Percentiles rank a stretch among this genome's conserved stretches.
phyloP scores from a whole-genome alignment of 257 asterid genomes.

The Solanum raphanifolium region DNA sequence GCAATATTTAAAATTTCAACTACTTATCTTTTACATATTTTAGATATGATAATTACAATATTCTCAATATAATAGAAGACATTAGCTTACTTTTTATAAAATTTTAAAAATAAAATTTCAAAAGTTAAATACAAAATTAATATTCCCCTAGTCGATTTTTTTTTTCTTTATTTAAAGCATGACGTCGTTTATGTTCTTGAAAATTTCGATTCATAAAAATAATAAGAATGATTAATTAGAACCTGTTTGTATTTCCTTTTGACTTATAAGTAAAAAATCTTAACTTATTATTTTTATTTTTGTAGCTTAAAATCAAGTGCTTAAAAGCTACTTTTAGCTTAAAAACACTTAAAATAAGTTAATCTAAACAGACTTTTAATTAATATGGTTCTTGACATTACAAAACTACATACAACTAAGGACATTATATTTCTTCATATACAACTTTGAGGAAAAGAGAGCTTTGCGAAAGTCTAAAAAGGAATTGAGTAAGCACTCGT shows the following conservation, averaged over 20 bases:
- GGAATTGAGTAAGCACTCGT: fast-evolving
- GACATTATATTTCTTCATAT: too few relatives aligned
- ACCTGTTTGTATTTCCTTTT: too few relatives aligned
- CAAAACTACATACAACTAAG: too few relatives aligned
- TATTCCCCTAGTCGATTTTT: not conserved
- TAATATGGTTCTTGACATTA: not conserved
- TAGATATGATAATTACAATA: not conserved
- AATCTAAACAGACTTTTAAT: not conserved
- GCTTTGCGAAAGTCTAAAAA: fast-evolving
- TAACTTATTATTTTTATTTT: too few relatives aligned
- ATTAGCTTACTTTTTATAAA: not conserved
- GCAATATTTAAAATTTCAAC: not conserved
- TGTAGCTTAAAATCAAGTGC: not conserved
- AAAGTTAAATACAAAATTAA: not conserved
- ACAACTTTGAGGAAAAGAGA: not conserved
- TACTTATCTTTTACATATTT: not conserved
- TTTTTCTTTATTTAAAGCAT: not conserved
- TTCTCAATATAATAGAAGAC: not conserved
- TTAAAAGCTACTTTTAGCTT: not conserved
- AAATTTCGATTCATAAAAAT: too few relatives aligned
- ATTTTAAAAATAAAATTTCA: not conserved
- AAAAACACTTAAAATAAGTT: not conserved
- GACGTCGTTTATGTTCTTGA: not conserved
- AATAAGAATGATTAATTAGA: not conserved
- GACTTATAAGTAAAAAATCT: too few relatives aligned